These are phyloP conservation scores for Mariannaea elegans DNA, from an alignment of 2,329 filamentous ascomycete species.

Conservation along the genomic window DNA sequence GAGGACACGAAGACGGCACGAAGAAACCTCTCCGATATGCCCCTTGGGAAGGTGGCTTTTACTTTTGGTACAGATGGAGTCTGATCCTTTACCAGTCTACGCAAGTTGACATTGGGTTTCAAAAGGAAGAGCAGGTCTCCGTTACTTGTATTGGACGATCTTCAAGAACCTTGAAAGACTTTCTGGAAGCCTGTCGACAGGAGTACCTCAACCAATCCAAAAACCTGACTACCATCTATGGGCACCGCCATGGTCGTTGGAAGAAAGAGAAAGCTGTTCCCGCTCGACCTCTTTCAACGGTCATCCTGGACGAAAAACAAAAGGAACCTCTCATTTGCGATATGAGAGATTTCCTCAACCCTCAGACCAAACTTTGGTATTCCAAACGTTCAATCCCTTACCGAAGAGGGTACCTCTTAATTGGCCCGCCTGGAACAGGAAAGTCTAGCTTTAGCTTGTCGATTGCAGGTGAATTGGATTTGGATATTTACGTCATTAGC, in stretches of 20 bases:
- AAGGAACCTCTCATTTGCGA: constrained; percentile 10
- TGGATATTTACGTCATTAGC: constrained; percentile 10
- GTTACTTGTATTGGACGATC: constrained; percentile 27
- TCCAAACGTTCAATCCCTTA: constrained; percentile 1
- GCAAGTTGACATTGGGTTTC: constrained; percentile 13
- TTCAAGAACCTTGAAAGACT: background rate
- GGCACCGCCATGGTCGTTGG: background rate
- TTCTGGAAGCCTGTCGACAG: constrained; percentile 3
- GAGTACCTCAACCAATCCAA: constrained; percentile 3
- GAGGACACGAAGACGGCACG: background rate
- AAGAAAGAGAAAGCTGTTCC: background rate
- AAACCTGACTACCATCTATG: constrained; percentile 5
- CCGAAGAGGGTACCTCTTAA: too few relatives aligned
- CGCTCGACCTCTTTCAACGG: constrained; percentile 12
- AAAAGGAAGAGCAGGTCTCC: constrained; percentile 35
- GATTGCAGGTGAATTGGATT: constrained; percentile 1
- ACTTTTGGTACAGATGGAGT: constrained; percentile 24
- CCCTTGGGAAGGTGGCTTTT: constrained; percentile 4
- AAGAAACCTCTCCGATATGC: constrained; percentile 23
- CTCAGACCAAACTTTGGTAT: constrained; percentile 4
- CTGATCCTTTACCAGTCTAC: constrained; percentile 23
- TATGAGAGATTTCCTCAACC: constrained; percentile 6
- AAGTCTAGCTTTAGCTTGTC: constrained; percentile 8
- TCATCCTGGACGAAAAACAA: constrained; percentile 2
- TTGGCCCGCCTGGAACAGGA: constrained; percentile 7